Conservation (phyloP, 352 stramenopile species). For the Globisporangium middletonii region DNA sequence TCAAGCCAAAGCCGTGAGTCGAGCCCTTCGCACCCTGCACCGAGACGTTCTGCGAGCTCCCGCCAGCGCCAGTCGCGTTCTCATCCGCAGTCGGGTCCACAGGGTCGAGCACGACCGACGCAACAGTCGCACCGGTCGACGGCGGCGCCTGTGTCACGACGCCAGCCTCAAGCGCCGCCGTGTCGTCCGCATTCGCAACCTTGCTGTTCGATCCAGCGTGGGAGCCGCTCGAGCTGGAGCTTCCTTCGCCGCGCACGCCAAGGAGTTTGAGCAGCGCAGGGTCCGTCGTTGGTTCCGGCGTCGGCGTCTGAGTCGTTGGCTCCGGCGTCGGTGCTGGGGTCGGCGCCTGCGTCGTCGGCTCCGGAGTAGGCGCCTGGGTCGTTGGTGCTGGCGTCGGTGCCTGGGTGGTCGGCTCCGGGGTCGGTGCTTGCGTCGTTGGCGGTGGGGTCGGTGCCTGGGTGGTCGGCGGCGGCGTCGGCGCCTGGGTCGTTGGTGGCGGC, state of each 20-base stretch:
- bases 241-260: background rate
- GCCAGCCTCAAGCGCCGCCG: constrained; percentile 3
- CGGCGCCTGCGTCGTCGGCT: constrained; percentile 2
- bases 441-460: constrained; percentile 5
- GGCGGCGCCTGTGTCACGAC: constrained; percentile 2
- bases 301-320: background rate
- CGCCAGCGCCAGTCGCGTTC: background rate
- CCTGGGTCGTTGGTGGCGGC: constrained; percentile 10
- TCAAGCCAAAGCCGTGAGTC: background rate
- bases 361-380: constrained; percentile 4
- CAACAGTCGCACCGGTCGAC: background rate
- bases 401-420: constrained; percentile 3
- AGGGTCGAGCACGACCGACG: constrained; percentile 4
- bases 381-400: constrained; percentile 9
- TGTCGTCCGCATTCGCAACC: background rate
- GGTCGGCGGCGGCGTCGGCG: constrained; percentile 3
- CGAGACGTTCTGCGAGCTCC: constrained; percentile 8
- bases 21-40: constrained; percentile 1
- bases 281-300: constrained; percentile 4
- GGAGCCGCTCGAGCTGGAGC: background rate
- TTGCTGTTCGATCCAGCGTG: background rate
- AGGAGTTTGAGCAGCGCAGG: constrained; percentile 1
- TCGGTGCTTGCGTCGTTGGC: constrained; percentile 8
- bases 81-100: background rate
- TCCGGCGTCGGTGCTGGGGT: constrained; percentile 6